Evolutionary conservation across 2,329 filamentous ascomycete species (phyloP).

Genomic region (Sphaerostilbella broomeana): DNA sequence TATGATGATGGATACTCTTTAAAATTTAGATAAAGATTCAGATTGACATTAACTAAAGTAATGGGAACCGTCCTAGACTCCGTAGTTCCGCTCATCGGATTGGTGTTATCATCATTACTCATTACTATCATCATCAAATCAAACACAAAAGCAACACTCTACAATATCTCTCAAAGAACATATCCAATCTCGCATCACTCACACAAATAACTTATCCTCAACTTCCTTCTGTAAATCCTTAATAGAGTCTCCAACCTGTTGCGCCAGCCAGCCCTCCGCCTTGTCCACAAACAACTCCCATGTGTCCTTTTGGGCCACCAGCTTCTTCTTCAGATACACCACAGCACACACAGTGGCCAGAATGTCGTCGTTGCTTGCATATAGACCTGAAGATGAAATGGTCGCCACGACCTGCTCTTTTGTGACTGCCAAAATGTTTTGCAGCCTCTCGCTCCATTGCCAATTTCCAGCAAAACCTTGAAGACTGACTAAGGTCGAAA

Average conservation of each 20-base stretch:
- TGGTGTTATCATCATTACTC: too few relatives aligned
- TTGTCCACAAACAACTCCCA: conserved; percentile 62
- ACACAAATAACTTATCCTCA: conserved; percentile 3
- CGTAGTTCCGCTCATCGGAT: too few relatives aligned
- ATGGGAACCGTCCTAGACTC: too few relatives aligned
- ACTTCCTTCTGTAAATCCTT: conserved; percentile 17
- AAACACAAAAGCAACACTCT: too few relatives aligned
- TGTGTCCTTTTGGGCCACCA: conserved; percentile 41
- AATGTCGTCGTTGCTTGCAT: conserved; percentile 12
- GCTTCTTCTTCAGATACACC: conserved; percentile 36
- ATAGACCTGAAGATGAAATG: conserved; percentile 8
- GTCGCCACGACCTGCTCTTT: conserved; percentile 1
- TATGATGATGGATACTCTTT: too few relatives aligned
- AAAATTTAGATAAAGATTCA: too few relatives aligned
- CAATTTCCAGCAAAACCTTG: conserved; percentile 38
- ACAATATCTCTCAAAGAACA: too few relatives aligned
- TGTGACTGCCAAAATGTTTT: conserved; percentile 20
- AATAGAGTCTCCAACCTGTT: conserved; percentile 13
- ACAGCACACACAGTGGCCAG: conserved; percentile 26
- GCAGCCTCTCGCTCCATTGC: conserved; percentile 25
- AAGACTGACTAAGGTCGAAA: conserved; percentile 38
- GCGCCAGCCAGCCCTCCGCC: conserved; percentile 44
- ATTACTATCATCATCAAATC: too few relatives aligned
- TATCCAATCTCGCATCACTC: too few relatives aligned
- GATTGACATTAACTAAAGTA: too few relatives aligned